phyloP scores from a whole-genome alignment of 495 filamentous ascomycete species.

The Talaromyces nanjingensis region DNA sequence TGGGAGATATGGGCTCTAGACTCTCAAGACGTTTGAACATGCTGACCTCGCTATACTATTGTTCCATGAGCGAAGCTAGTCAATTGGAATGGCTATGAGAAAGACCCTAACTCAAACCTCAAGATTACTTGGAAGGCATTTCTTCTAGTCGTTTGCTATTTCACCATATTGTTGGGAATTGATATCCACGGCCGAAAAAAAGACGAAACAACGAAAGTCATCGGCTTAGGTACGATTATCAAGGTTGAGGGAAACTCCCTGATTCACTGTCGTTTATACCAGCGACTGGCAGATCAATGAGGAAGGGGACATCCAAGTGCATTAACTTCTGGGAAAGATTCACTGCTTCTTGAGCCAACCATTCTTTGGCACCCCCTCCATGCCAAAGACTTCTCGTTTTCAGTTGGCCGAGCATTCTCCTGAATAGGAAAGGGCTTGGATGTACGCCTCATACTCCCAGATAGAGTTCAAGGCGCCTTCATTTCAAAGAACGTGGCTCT shows the following conservation, averaged over 20 bases:
- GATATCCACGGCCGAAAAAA: background rate
- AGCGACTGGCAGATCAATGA: background rate
- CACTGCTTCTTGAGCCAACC: background rate
- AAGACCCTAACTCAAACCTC: background rate
- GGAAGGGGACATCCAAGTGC: background rate
- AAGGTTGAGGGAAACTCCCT: background rate
- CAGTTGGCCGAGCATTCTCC: too few species aligned
- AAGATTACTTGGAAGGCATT: background rate
- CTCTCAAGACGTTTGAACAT: conserved; percentile 22
- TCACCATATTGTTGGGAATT: too few species aligned
- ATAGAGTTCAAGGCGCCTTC: too few species aligned
- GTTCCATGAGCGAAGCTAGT: background rate
- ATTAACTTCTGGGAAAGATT: background rate
- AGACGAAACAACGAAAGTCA: background rate
- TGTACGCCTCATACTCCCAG: too few species aligned
- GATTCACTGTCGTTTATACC: background rate
- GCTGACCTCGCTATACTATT: background rate
- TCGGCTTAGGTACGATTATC: background rate
- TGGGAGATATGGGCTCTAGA: conserved; percentile 42
- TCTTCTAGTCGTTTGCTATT: background rate
- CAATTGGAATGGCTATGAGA: background rate
- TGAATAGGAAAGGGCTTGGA: too few species aligned
- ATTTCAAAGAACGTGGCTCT: background rate
- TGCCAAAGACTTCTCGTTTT: background rate
- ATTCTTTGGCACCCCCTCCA: background rate